Conservation (phyloP, 2,329 filamentous ascomycete genomes). For the Botrytis paeoniae region DNA sequence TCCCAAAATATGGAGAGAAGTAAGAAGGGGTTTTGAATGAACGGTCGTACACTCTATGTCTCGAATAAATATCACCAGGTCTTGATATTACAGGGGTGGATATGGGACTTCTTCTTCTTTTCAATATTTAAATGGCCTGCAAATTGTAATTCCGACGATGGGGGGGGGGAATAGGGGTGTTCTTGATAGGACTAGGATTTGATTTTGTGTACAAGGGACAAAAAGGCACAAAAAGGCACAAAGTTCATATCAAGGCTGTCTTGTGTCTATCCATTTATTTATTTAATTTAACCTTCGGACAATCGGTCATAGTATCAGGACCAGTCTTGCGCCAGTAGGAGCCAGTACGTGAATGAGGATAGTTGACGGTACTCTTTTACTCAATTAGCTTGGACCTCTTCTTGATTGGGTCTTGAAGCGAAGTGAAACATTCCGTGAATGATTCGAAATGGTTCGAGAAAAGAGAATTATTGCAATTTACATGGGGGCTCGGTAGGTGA, state of each 20-base stretch:
- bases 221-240: not conserved
- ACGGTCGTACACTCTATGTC: conserved; percentile 26
- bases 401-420: conserved; percentile 19
- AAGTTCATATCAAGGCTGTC: not conserved
- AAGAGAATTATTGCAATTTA: not conserved
- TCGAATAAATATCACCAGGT: conserved; percentile 27
- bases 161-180: conserved; percentile 8
- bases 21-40: conserved; percentile 13
- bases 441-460: not conserved
- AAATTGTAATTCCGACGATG: not conserved
- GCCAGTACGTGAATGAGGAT: not conserved
- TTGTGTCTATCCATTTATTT: not conserved
- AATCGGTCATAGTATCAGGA: not conserved
- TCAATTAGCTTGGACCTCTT: conserved; percentile 8
- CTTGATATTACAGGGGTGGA: conserved; percentile 25
- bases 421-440: conserved; percentile 11
- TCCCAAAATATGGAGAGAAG: conserved; percentile 19
- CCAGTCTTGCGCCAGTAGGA: not conserved
- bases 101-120: conserved; percentile 11
- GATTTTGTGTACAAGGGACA: not conserved
- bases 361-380: not conserved
- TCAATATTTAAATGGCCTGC: not conserved
- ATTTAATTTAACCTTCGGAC: conserved; percentile 2
- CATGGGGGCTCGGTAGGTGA: not conserved
- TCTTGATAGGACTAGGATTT: not conserved